These are phyloP conservation scores for Ophiostoma sp. DNA, from an alignment of 2,329 filamentous ascomycete genomes.

Conservation along the genomic window DNA sequence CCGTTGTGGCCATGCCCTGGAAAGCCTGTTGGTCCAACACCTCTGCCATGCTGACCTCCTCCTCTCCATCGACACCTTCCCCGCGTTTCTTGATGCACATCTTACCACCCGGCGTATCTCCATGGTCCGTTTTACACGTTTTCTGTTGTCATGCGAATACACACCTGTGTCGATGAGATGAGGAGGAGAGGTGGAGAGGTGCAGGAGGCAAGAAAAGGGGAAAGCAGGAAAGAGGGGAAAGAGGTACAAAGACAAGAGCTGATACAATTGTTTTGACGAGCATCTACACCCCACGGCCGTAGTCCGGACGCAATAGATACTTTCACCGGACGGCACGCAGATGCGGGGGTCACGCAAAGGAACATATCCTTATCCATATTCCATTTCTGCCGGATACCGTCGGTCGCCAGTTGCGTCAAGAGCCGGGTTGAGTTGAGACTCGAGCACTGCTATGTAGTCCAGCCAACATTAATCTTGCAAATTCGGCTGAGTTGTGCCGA, in stretches of 20 bases:
- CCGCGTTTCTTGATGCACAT: background rate
- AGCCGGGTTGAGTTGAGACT: background rate
- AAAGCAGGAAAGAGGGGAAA: background rate
- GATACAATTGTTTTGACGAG: background rate
- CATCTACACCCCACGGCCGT: background rate
- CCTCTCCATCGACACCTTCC: background rate
- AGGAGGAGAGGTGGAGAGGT: background rate
- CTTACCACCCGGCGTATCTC: background rate
- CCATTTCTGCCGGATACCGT: constrained; percentile 4
- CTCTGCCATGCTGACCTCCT: background rate
- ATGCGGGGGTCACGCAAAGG: background rate
- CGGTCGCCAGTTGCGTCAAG: background rate
- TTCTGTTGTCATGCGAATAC: background rate
- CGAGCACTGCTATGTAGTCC: background rate
- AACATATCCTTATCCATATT: background rate
- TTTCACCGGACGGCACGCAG: background rate
- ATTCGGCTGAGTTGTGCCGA: constrained; percentile 5
- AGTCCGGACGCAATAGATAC: background rate
- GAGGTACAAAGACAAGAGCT: background rate
- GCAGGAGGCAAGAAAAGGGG: background rate
- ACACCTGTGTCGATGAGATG: background rate
- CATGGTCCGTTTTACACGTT: background rate
- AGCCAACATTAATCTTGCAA: background rate
- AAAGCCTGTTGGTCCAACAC: background rate
- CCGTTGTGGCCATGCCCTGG: background rate